Conservation (phyloP, 1,284 basidiomycete genomes). For the Megacollybia platyphylla region DNA sequence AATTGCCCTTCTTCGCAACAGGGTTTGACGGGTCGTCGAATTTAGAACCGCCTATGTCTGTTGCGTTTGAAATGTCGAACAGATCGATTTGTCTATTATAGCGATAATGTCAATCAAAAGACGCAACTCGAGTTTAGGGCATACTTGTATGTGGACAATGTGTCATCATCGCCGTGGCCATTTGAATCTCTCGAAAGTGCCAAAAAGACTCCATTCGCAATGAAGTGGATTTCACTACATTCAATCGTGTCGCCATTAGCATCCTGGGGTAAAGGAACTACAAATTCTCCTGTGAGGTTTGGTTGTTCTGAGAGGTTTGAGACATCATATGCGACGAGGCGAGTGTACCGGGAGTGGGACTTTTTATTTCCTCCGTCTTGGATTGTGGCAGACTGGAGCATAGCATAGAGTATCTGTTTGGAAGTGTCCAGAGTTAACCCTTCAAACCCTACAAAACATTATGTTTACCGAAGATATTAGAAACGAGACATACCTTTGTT, state of each 20-base stretch:
- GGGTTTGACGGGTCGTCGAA: conserved; percentile 45
- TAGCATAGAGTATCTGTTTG: conserved; percentile 40
- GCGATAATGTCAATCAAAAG: conserved; percentile 1
- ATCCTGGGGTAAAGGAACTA: conserved; percentile 45
- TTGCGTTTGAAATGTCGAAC: conserved; percentile 43
- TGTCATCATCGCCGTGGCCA: conserved; percentile 41
- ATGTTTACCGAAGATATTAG: neutral
- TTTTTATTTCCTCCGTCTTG: conserved; percentile 48
- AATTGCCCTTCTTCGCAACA: conserved; percentile 34
- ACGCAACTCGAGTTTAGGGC: conserved; percentile 9
- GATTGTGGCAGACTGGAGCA: conserved; percentile 51
- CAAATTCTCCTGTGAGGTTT: conserved; percentile 41
- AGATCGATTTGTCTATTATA: conserved; percentile 36
- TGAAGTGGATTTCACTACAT: conserved; percentile 46
- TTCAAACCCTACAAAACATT: conserved; percentile 33
- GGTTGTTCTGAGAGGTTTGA: conserved; percentile 18
- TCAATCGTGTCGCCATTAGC: conserved; percentile 36
- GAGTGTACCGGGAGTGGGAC: conserved; percentile 34
- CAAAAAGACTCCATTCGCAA: conserved; percentile 40
- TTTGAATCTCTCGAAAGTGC: conserved; percentile 48
- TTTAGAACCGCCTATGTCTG: conserved; percentile 45
- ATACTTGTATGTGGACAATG: conserved; percentile 44
- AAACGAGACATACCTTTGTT: conserved; percentile 27
- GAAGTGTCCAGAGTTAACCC: conserved; percentile 41
- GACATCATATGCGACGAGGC: conserved; percentile 45